Evolutionary conservation across 1,139 yeast genomes (phyloP).

Genomic region (Ashbya aceris): DNA sequence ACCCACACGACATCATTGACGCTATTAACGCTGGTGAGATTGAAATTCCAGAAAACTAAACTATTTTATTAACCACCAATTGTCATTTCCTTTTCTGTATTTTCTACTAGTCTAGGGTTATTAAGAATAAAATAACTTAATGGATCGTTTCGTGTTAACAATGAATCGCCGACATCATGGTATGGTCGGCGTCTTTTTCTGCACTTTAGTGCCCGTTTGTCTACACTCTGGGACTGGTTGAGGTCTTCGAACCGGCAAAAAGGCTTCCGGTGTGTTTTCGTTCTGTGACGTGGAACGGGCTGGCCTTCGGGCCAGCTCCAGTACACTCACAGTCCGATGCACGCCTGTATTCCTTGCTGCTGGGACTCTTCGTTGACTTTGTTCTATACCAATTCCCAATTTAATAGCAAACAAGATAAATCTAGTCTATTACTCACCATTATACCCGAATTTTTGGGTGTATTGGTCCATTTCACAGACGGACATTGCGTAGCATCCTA

Average conservation of each 20-base stretch:
- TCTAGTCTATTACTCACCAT: slow-evolving; percentile 67
- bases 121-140: slow-evolving; percentile 18
- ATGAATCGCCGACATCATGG: not conserved
- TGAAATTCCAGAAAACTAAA: slow-evolving; percentile 86
- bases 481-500: slow-evolving; percentile 24
- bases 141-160: slow-evolving; percentile 12
- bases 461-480: slow-evolving; percentile 62
- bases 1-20: slow-evolving; percentile 98
- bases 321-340: too few relatives aligned
- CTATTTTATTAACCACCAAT: slow-evolving; percentile 3
- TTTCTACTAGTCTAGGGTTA: slow-evolving; percentile 26
- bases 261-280: slow-evolving; percentile 7
- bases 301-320: not conserved
- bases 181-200: not conserved
- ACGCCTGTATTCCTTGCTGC: not conserved
- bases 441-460: slow-evolving; percentile 34
- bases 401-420: slow-evolving; percentile 90
- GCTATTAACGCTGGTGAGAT: slow-evolving; percentile 97
- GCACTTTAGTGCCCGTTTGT: slow-evolving; percentile 38
- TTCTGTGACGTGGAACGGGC: slow-evolving; percentile 1
- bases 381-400: slow-evolving; percentile 76
- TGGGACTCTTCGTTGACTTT: slow-evolving; percentile 1
- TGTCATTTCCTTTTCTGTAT: slow-evolving; percentile 23
- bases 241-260: too few relatives aligned
- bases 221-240: slow-evolving; percentile 90